Percentiles rank a stretch among this genome's conserved stretches.
Conservation (phyloP, 176 grass and related monocot species). For the Oryza officinalis region DNA sequence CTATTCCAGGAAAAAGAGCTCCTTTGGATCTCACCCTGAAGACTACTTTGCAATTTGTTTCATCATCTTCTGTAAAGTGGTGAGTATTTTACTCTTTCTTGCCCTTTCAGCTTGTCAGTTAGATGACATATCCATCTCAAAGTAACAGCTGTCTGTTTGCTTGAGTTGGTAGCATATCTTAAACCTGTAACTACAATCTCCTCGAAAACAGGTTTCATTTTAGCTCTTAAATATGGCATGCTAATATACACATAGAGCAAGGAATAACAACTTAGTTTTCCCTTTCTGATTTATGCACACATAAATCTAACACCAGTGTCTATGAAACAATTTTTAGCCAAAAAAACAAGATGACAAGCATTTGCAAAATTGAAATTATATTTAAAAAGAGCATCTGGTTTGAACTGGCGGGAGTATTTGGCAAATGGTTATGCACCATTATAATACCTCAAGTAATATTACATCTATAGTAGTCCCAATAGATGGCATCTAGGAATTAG, state of each 20-base stretch:
- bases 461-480: background rate
- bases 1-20: conserved; percentile 62
- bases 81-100: conserved; percentile 36
- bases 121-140: conserved; percentile 9
- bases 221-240: background rate
- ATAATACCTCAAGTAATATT: background rate
- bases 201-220: background rate
- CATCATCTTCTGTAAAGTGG: conserved; percentile 91
- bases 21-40: conserved; percentile 95
- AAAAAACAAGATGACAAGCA: background rate
- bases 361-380: background rate
- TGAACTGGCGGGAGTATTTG: background rate
- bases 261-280: background rate
- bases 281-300: background rate
- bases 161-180: conserved; percentile 11
- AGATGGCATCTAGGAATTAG: background rate
- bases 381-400: background rate
- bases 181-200: background rate
- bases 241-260: background rate
- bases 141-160: background rate
- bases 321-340: background rate
- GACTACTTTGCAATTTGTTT: conserved; percentile 70
- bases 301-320: background rate
- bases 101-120: background rate
- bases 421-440: background rate